Evolutionary conservation across 768 basidiomycete species (phyloP), one percentile per base, ranked within the genome.

Genomic region (Boletus tomentosulus): DNA sequence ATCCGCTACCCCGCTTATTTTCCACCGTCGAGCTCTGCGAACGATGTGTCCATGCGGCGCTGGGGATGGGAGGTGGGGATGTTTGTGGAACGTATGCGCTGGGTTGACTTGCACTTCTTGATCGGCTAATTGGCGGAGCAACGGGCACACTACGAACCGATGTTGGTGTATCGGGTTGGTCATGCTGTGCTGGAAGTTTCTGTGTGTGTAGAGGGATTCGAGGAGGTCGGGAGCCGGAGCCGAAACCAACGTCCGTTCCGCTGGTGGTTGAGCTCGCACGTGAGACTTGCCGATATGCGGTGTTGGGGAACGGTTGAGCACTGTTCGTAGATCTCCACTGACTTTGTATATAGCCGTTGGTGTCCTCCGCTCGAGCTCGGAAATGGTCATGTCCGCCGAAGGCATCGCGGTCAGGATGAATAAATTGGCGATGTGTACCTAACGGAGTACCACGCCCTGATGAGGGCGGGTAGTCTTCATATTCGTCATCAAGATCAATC

Each of bases 51-150:
- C 86, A 84, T 28, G 77, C 69, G 16, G 71, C 67, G 35, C 78
- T 70, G 31, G 80, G 77, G 25, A 85, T 75, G 11, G 89, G 89
- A 12, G 78, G 78, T 10, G 72, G 74, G 15, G 73, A 64, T 56
- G 54, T 48, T 45, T 78, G 78, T 22, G 86, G 82, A 13, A 83
- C 70, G 61, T 89, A 90, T 27, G 83, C 82, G 39, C 71, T 82
- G 2, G 89, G 89, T 62, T 90, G 87, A 67, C 89, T 92, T n/a
- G 82, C 82, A 62, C 87, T 91, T 50, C 89, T 78, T 27, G 84
- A 86, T 50, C 89, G 82, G 58, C 60, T 80, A 41, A 73, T 65
- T 9, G 77, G 71, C 4, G 73, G 73, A 28, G 65, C 59, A 37
- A 58, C 42, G 22, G 56, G 48, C 16, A 16, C 48, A 31, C 48